Evolutionary conservation across 1,284 basidiomycete genomes (phyloP), one percentile per base, ranked within the genome.

Genomic region (Rhodotorula sp.): DNA sequence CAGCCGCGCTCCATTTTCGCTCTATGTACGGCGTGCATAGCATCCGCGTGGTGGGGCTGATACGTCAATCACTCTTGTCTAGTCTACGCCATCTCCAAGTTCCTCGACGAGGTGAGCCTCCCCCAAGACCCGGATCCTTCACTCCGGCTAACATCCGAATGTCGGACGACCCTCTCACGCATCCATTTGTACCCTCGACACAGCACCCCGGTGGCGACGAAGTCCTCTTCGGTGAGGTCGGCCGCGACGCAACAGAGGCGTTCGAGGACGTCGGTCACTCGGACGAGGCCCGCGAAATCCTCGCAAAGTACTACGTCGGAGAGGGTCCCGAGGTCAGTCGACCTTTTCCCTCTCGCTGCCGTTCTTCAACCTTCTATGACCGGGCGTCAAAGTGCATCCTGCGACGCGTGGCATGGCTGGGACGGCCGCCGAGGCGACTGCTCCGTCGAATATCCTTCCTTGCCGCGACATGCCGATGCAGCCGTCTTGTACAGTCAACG

Each of bases 241-340:
- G 95, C 89, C 89, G 90, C 81, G 95, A 99, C 82, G 94, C 93
- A 43, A 97, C 96, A 58, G 97, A 99, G 82, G 93, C 96, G 18
- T 99, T 99, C 80, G 97, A 99, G 84, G 97, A 99, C 82, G 95
- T 99, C 62, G 96, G 97, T 58, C 96, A 99, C 87, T 98, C 95
- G 23, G 97, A 99, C 80, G 97, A 99, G 83, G 97, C 96, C 23
- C 89, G 96, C 71, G 89, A 86, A n/a, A 87, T 97, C 74, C 86
- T 99, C 69, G 87, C 87, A n/a, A 79, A 80, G 56, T 81, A 83
- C 77, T 78, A 80, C 57, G 67, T 68, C 15, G 67, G 67, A n/a
- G 83, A 79, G 86, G 95, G 88, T 82, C 87, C 65, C 78, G 85
- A 79, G 70, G 83, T 83, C 65, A 72, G 81, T 81, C 8, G 29